Base-by-base conservation (phyloP, 805 yeast genomes). In the Ogataea paraovalis region DNA sequence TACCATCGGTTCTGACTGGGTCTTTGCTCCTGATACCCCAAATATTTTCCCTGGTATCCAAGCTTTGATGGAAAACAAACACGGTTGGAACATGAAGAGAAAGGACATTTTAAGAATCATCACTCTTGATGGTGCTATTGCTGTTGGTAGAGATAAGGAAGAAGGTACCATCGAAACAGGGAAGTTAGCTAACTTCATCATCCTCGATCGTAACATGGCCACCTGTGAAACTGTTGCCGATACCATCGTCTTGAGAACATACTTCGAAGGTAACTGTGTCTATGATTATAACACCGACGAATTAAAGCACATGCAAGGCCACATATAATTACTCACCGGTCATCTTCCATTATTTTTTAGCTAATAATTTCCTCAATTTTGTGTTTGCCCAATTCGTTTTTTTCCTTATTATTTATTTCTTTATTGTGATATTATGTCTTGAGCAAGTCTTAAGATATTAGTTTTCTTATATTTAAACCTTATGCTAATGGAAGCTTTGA, bases 1-100 rank as follows among this genome's bases (percentile, higher is more conserved):
- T 34, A 59, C 63, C 10, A 58, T 59, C 45, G 62, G 63, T 14
- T 59, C 63, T 7, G 63, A 59, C 36, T 41, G 63, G 62, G 63
- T 59, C 4, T 59, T 59, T 51, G 57, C 62, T 28, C 63, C 63
- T 16, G 62, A 59, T 44, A 53, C 60, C 34, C 62, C 63, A 22
- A 56, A 58, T 49, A 59, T 59, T 33, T 58, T 58, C 49, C 62
- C 61, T 19, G 62, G 60, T 27, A 43, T 59, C 18, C 63, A 58
- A 44, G 61, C 63, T 7, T 41, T 59, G 23, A 57, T 55, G 51
- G 63, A 59, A 44, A 50, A 52, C 47, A 59, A 58, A 43, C 62
- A 59, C 38, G 62, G 62, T 34, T 59, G 62, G 62, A 42, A 59
- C 42, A 44, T 59, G 55, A 53, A 55, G 22, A 48, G 61, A 45